Percentiles rank a stretch among this genome's conserved stretches.
Evolutionary conservation across 495 filamentous ascomycete species (phyloP).

Genomic region (Chaetomium fimeti): DNA sequence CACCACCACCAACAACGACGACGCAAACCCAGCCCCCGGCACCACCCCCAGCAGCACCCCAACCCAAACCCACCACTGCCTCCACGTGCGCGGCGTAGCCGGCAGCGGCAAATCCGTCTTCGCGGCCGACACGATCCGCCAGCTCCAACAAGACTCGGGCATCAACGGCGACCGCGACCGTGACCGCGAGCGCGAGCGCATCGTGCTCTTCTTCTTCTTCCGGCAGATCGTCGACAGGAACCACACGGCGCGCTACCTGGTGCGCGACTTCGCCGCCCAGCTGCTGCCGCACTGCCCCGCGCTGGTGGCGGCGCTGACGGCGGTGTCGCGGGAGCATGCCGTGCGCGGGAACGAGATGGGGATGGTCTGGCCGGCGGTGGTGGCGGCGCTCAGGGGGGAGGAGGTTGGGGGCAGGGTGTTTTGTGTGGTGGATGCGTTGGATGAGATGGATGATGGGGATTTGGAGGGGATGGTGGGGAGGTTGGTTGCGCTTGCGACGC

Average conservation of each 20-base stretch:
- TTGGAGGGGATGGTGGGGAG: not conserved
- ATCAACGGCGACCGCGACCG: not conserved
- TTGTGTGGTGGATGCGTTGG: constrained; percentile 50
- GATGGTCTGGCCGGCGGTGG: constrained; percentile 25
- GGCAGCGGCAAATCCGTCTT: constrained; percentile 17
- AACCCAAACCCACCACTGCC: not conserved
- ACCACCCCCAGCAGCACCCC: not conserved
- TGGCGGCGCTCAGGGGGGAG: constrained; percentile 13
- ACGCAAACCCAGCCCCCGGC: too few relatives aligned
- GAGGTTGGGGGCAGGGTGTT: constrained; percentile 31
- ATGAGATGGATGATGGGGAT: constrained; percentile 42
- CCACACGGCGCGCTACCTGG: constrained; percentile 37
- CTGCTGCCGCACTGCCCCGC: constrained; percentile 37
- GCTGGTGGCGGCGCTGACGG: constrained; percentile 34
- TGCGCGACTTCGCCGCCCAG: constrained; percentile 47
- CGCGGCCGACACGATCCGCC: constrained; percentile 8
- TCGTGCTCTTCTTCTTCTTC: constrained; percentile 53
- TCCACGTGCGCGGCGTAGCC: constrained; percentile 13
- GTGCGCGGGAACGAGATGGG: constrained; percentile 25
- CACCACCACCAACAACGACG: too few relatives aligned
- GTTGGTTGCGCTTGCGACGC: constrained; percentile 27
- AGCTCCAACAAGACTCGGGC: not conserved
- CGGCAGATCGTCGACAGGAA: constrained; percentile 50
- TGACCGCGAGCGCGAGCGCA: too few relatives aligned
- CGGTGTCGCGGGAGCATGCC: constrained; percentile 18